Evolutionary conservation across 2,329 filamentous ascomycete species (phyloP).

Genomic region (Talaromyces sp.): DNA sequence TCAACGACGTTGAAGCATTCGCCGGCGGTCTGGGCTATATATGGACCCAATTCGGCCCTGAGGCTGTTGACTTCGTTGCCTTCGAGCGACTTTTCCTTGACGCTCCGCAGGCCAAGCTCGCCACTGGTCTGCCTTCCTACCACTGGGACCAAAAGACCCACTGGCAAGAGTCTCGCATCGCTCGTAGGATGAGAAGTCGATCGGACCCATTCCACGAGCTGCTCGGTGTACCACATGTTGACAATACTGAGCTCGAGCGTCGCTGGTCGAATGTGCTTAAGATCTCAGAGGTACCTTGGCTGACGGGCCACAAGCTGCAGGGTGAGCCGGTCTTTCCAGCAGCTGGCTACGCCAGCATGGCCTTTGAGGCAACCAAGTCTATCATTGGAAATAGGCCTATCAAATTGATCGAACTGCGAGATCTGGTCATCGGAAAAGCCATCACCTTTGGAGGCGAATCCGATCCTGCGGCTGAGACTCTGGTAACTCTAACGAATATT

Average conservation of each 20-base stretch:
- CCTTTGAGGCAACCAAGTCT: conserved; percentile 16
- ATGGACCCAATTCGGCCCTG: conserved; percentile 14
- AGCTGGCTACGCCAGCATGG: conserved; percentile 23
- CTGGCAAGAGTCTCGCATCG: conserved; percentile 17
- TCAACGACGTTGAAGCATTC: conserved; percentile 12
- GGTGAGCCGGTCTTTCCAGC: conserved; percentile 25
- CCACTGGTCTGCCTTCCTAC: conserved; percentile 14
- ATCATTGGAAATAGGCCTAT: background rate
- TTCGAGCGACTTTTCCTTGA: background rate
- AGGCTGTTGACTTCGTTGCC: conserved; percentile 10
- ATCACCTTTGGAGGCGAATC: background rate
- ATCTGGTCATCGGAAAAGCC: background rate
- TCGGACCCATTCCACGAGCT: conserved; percentile 7
- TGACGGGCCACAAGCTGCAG: conserved; percentile 27
- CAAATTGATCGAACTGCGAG: background rate
- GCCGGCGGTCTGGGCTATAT: conserved; percentile 13
- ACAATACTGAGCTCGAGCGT: conserved; percentile 15
- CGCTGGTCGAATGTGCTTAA: conserved; percentile 26
- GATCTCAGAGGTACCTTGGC: conserved; percentile 26
- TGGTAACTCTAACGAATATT: background rate
- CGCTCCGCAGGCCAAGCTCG: background rate
- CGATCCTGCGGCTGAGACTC: background rate
- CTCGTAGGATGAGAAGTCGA: conserved; percentile 1
- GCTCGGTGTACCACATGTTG: conserved; percentile 12
- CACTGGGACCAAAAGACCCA: conserved; percentile 14